Conservation (phyloP, 768 basidiomycete genomes). For the Leccinum uliginosum region DNA sequence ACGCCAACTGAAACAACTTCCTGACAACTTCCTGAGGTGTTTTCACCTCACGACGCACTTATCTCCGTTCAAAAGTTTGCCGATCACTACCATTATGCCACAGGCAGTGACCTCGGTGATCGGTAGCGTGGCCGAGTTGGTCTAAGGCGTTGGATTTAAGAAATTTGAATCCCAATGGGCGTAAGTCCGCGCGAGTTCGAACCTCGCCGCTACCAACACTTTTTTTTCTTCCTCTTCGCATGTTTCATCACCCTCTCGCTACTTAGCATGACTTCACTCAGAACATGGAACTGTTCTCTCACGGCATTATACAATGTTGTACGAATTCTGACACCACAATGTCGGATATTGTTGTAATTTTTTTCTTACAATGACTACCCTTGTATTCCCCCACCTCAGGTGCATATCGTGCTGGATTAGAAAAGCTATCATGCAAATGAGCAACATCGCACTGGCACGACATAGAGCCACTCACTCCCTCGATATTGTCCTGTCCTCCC, state of each 20-base stretch:
- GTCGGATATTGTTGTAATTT: neutral
- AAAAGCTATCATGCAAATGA: constrained; percentile 26
- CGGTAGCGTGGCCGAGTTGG: constrained; percentile 81
- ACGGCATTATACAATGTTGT: neutral
- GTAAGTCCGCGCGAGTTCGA: constrained; percentile 86
- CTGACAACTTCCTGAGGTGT: neutral
- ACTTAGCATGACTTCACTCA: no score
- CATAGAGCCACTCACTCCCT: constrained; percentile 28
- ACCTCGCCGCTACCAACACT: constrained; percentile 74
- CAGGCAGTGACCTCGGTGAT: constrained; percentile 10
- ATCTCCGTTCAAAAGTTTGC: neutral
- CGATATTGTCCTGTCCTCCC: constrained; percentile 61
- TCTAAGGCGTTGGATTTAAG: constrained; percentile 94
- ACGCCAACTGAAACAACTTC: neutral
- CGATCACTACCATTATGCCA: neutral
- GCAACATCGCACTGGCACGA: neutral
- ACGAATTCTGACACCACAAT: neutral
- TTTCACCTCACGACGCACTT: neutral
- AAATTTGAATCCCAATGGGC: constrained; percentile 74
- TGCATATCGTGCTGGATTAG: constrained; percentile 1
- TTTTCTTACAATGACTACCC: neutral
- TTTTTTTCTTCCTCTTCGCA: constrained; percentile 12
- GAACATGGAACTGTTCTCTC: neutral
- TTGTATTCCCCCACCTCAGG: neutral
- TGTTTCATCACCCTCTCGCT: neutral